Conservation (phyloP, 75 land plant species). For the Azolla pinnata region DNA sequence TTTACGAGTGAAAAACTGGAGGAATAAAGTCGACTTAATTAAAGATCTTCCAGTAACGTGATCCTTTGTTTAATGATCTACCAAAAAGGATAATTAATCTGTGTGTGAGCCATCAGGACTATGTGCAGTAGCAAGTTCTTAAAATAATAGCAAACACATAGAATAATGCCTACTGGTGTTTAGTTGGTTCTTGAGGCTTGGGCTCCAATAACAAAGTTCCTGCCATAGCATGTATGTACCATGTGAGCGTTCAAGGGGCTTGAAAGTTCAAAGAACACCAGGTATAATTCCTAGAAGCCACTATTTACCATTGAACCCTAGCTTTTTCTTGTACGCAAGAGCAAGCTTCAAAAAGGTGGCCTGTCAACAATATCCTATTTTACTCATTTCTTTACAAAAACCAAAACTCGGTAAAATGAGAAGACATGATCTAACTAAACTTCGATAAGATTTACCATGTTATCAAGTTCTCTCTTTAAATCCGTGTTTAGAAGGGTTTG, state of each 20-base stretch:
- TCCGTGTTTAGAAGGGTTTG: constrained; percentile 90
- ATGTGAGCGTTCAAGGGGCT: too few relatives aligned
- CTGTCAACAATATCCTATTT: constrained; percentile 30
- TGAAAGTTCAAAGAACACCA: neutral
- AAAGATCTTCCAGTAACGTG: too few relatives aligned
- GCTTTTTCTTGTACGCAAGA: constrained; percentile 71
- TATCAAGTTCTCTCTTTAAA: constrained; percentile 84
- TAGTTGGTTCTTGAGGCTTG: constrained; percentile 97
- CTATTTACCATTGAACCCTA: constrained; percentile 81
- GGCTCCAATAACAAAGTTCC: constrained; percentile 87
- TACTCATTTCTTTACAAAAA: too few relatives aligned
- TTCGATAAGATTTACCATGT: constrained; percentile 44
- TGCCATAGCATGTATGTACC: too few relatives aligned
- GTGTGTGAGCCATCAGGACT: too few relatives aligned
- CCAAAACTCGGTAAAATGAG: neutral
- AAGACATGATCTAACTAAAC: neutral
- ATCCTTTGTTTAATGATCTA: too few relatives aligned
- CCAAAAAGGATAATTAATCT: too few relatives aligned
- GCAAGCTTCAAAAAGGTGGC: constrained; percentile 74
- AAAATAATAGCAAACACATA: constrained; percentile 1
- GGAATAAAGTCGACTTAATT: too few relatives aligned
- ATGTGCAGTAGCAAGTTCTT: too few relatives aligned
- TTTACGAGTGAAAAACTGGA: too few relatives aligned
- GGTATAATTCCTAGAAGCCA: neutral
- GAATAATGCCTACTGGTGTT: constrained; percentile 70